Evolutionary conservation across 768 basidiomycete genomes (phyloP).

Genomic region (Podaxis carcinomalis): DNA sequence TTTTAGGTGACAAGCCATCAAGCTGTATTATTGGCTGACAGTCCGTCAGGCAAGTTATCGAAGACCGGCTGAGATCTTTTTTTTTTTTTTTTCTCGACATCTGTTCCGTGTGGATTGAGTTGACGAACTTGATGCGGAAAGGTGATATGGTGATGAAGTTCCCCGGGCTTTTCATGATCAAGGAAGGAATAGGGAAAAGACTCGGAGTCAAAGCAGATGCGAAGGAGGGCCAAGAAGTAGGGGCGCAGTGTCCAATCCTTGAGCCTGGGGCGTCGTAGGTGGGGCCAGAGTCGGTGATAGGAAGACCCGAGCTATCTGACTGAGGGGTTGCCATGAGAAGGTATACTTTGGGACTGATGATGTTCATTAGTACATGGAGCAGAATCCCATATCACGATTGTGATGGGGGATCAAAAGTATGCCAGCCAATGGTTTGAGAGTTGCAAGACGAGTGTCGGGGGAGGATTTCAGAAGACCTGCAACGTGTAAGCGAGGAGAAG

Average conservation of each 20-base stretch:
- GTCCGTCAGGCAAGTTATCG: neutral
- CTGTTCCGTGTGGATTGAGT: neutral
- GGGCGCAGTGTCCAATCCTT: neutral
- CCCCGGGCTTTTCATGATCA: neutral
- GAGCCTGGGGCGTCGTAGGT: neutral
- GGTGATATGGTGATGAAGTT: neutral
- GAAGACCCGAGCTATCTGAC: neutral
- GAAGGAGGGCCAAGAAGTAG: neutral
- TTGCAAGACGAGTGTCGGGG: neutral
- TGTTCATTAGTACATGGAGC: neutral
- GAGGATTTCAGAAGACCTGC: neutral
- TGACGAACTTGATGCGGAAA: neutral
- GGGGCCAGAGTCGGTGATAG: neutral
- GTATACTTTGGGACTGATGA: neutral
- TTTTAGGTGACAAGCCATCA: neutral
- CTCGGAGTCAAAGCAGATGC: neutral
- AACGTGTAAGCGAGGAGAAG: neutral
- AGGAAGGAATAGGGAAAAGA: neutral
- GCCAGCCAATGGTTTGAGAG: neutral
- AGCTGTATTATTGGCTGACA: neutral
- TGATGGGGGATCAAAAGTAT: neutral
- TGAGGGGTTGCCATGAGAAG: neutral
- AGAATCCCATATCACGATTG: neutral
- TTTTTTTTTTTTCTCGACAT: neutral
- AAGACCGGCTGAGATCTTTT: neutral